phyloP scores from a whole-genome alignment of 306 rosid genomes.

The Alnus glutinosa region DNA sequence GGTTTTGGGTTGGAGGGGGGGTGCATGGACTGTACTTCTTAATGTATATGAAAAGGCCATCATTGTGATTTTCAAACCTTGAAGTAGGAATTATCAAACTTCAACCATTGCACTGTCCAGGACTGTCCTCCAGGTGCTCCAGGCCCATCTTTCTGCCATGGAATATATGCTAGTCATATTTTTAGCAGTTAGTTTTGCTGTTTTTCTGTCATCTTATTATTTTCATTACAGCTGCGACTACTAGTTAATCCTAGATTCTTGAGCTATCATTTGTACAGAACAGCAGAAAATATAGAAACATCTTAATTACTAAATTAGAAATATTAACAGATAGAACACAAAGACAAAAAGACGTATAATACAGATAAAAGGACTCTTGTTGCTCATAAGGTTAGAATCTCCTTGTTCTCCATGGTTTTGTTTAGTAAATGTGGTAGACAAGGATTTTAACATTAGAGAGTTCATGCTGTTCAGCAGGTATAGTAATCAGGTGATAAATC shows the following conservation, averaged over 20 bases:
- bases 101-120: conserved; percentile 94
- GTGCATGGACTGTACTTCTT: conserved; percentile 6
- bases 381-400: background rate
- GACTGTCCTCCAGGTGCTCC: conserved; percentile 99
- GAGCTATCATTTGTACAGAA: background rate
- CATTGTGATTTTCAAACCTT: conserved; percentile 52
- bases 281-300: background rate
- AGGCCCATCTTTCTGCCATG: conserved; percentile 86
- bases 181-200: conserved; percentile 10
- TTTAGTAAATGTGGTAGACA: background rate
- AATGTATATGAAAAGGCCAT: conserved; percentile 7
- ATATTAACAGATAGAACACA: background rate
- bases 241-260: background rate
- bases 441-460: background rate
- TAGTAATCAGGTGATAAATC: background rate
- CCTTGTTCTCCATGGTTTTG: background rate
- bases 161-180: conserved; percentile 30
- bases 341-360: background rate
- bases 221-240: background rate
- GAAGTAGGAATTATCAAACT: conserved; percentile 94
- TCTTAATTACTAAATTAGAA: background rate
- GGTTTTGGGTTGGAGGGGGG: too few species aligned
- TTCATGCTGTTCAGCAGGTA: background rate
- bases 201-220: conserved; percentile 10
- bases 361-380: background rate